Conservation (phyloP, 1,139 yeast species). For the Lodderomyces metapsilosis region DNA sequence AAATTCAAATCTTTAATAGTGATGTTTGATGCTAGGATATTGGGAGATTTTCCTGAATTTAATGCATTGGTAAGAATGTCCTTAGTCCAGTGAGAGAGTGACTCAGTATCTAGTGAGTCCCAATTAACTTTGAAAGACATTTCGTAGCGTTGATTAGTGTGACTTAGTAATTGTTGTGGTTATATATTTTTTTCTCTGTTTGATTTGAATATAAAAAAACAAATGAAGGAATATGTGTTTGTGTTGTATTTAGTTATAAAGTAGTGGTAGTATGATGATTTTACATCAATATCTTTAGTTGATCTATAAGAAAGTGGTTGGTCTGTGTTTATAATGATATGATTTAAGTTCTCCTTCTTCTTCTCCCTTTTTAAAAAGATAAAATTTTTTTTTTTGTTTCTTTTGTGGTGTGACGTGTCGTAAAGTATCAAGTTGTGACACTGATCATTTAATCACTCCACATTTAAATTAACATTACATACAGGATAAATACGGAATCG, state of each 20-base stretch:
- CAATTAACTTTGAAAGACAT: conserved; percentile 84
- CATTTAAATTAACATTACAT: background rate
- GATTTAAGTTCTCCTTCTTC: too few species aligned
- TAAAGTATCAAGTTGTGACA: background rate
- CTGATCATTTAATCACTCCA: too few species aligned
- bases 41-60: conserved; percentile 73
- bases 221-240: too few species aligned
- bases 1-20: conserved; percentile 71
- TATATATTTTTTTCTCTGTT: too few species aligned
- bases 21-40: conserved; percentile 72
- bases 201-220: too few species aligned
- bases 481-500: background rate
- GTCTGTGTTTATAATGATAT: too few species aligned
- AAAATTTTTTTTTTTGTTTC: background rate
- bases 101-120: conserved; percentile 72
- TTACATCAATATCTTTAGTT: too few species aligned
- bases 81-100: conserved; percentile 63
- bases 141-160: background rate
- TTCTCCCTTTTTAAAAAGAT: too few species aligned
- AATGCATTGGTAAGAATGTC: conserved; percentile 74
- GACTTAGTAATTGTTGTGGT: background rate
- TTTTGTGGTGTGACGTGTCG: too few species aligned
- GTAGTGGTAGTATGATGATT: too few species aligned
- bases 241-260: too few species aligned
- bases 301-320: too few species aligned